phyloP scores from a whole-genome alignment of 2,329 filamentous ascomycete genomes.

The Colletotrichum sojae region DNA sequence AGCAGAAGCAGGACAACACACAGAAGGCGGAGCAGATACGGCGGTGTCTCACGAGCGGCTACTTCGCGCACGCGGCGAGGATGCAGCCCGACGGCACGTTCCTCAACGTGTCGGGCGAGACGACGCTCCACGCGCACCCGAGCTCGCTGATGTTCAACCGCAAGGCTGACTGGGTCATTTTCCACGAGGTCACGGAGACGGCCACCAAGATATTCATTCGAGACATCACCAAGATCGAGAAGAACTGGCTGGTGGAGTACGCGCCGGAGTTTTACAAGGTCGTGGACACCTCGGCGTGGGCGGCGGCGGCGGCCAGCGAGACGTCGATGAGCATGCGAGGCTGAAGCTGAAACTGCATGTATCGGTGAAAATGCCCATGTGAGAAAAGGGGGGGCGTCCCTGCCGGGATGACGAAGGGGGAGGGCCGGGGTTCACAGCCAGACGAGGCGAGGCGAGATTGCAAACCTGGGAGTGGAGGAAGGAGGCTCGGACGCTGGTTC shows the following conservation, averaged over 20 bases:
- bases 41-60: constrained; percentile 88
- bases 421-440: neutral
- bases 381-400: neutral
- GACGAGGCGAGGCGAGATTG: constrained; percentile 31
- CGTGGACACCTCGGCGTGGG: constrained; percentile 45
- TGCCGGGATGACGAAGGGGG: neutral
- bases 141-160: constrained; percentile 96
- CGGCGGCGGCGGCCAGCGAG: neutral
- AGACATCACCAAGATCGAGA: constrained; percentile 94
- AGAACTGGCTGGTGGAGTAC: constrained; percentile 91
- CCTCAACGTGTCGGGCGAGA: constrained; percentile 84
- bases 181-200: constrained; percentile 93
- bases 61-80: constrained; percentile 91
- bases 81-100: constrained; percentile 97
- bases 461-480: neutral
- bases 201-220: constrained; percentile 90
- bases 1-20: constrained; percentile 45
- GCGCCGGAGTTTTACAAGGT: constrained; percentile 86
- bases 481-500: neutral
- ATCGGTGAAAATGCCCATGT: neutral
- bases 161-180: constrained; percentile 96
- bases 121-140: constrained; percentile 87
- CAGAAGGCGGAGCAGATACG: constrained; percentile 79
- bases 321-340: constrained; percentile 43
- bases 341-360: constrained; percentile 29